Evolutionary conservation across 352 stramenopile species (phyloP), one percentile per base, ranked within the genome.

Genomic region (Globisporangium paddicum): DNA sequence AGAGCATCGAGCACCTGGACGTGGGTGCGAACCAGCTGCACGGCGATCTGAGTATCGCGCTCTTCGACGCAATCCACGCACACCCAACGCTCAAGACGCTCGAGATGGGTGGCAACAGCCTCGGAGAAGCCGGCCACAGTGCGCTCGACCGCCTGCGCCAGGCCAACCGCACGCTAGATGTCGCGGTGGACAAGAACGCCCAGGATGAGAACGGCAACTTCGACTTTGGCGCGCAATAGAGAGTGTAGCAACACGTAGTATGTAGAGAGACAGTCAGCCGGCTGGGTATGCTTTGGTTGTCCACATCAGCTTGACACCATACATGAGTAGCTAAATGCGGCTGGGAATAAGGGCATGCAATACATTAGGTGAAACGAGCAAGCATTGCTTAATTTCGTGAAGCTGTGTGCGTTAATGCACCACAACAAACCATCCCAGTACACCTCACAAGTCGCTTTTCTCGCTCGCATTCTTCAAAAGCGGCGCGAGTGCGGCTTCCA

Each of bases 71-170:
- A 25, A 61, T 94, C 16, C 84, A 94, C 65, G 45, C 56, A 0
- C 82, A 91, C 47, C 60, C 74, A 41, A 77, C 78, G 28, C 74
- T 94, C n/a, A 76, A 76, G 63, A 94, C 84, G 25, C 75, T 92
- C 14, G 84, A 94, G 54, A 88, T 94, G 76, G 84, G 84, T 61
- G 84, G 84, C 62, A 94, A 94, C 65, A 88, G 77, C 25, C 65
- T 94, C 1, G 84, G 82, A 8, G 74, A 90, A 53, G 66, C 73
- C 13, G 84, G 84, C 25, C 79, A 85, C 45, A 69, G 64, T 0
- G 84, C 84, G 42, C 73, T 94, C 16, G 79, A 91, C 32, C 66
- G 56, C 28, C 66, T 94, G 49, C 80, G 78, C 18, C 60, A 64
- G 3, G 77, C 68, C 0, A 94, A 91, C 62, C 73, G 52, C 7